These are phyloP conservation scores for Aspergillus niger DNA, from an alignment of 2,329 filamentous ascomycete genomes.

Conservation along the genomic window DNA sequence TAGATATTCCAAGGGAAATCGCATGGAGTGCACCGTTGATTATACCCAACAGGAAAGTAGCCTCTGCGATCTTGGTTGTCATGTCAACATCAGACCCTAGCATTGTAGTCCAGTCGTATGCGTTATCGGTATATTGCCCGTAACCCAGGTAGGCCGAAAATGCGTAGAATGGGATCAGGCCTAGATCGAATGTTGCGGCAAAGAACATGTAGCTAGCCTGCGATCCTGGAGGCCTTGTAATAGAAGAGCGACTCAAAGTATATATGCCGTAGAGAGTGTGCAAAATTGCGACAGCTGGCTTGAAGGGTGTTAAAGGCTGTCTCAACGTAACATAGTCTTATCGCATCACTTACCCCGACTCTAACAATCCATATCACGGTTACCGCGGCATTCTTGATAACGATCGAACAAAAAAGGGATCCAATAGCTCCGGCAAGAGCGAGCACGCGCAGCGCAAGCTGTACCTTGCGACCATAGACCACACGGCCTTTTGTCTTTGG, in stretches of 20 bases:
- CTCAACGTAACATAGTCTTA: background rate
- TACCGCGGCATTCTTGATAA: constrained; percentile 68
- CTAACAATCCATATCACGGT: constrained; percentile 74
- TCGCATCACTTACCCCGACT: constrained; percentile 63
- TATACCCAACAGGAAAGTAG: constrained; percentile 69
- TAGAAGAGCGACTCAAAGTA: constrained; percentile 72
- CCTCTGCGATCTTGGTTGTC: constrained; percentile 63
- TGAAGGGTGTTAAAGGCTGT: background rate
- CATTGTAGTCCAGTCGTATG: constrained; percentile 67
- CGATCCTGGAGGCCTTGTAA: constrained; percentile 72
- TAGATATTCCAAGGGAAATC: constrained; percentile 67
- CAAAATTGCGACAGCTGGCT: constrained; percentile 75
- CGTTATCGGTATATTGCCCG: constrained; percentile 49
- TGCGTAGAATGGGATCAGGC: constrained; percentile 64
- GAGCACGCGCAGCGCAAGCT: constrained; percentile 68
- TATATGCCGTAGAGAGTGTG: constrained; percentile 78
- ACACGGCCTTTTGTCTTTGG: constrained; percentile 70
- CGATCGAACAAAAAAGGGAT: constrained; percentile 72
- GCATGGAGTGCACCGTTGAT: constrained; percentile 68
- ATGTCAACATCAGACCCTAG: constrained; percentile 56
- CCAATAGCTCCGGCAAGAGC: constrained; percentile 71
- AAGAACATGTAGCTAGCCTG: constrained; percentile 90
- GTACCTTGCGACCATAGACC: constrained; percentile 67
- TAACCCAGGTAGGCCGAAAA: constrained; percentile 60
- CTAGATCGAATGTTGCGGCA: constrained; percentile 70